Evolutionary conservation across 1,139 yeast species (phyloP).

Genomic region (Blastobotrys serpentis): DNA sequence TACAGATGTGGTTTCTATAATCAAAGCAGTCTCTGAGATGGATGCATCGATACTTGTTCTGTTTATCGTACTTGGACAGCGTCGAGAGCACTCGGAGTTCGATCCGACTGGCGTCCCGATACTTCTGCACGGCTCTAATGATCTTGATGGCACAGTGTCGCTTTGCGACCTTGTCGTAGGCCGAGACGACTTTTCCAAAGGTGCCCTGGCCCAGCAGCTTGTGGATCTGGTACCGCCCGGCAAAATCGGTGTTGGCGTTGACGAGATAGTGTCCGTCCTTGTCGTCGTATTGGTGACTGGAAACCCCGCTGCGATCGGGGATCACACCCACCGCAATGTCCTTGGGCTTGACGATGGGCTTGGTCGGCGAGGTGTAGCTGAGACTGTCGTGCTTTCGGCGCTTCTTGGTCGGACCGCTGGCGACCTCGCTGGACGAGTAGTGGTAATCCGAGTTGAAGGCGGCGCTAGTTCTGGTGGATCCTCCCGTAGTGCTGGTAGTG

Average conservation of each 20-base stretch:
- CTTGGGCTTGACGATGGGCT: constrained; percentile 33
- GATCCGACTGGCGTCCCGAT: constrained; percentile 46
- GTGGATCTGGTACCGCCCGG: constrained; percentile 45
- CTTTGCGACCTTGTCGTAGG: constrained; percentile 48
- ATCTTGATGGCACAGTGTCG: constrained; percentile 86
- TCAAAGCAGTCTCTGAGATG: constrained; percentile 90
- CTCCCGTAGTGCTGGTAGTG: background rate
- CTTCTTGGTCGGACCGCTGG: constrained; percentile 7
- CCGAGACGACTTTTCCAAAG: constrained; percentile 84
- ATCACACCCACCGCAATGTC: constrained; percentile 35
- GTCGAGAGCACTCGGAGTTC: constrained; percentile 73
- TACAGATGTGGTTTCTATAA: constrained; percentile 89
- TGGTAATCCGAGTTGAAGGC: constrained; percentile 3
- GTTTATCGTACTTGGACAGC: constrained; percentile 65
- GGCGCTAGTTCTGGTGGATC: background rate
- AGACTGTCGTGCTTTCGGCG: constrained; percentile 5
- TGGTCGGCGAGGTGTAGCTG: constrained; percentile 23
- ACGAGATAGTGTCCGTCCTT: constrained; percentile 43
- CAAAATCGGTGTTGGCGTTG: constrained; percentile 36
- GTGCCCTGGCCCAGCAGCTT: constrained; percentile 87
- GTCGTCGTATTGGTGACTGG: constrained; percentile 33
- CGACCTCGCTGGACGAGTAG: constrained; percentile 7
- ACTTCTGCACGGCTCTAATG: constrained; percentile 52
- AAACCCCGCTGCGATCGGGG: constrained; percentile 24
- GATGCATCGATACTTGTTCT: constrained; percentile 57